phyloP scores from a whole-genome alignment of 441 rosid genomes.

The Adansonia madagascariensis region DNA sequence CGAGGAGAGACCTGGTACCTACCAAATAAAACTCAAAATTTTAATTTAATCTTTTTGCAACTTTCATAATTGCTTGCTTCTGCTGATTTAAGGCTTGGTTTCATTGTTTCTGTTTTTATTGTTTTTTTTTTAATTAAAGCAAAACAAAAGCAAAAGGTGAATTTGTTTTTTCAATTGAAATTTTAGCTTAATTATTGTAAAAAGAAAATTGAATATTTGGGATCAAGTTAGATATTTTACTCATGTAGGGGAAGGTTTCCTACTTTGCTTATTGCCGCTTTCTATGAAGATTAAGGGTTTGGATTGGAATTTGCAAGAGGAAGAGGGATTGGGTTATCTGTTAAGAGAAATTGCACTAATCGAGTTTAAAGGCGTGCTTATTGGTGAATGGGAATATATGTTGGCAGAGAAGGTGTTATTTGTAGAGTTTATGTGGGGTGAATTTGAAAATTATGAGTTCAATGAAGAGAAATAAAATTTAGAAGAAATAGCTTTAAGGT shows the following conservation, averaged over 20 bases:
- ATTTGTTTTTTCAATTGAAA: background rate
- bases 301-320: background rate
- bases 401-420: too few species aligned
- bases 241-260: background rate
- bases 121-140: background rate
- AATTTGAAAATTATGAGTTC: too few species aligned
- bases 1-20: conserved; percentile 74
- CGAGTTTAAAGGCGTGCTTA: background rate
- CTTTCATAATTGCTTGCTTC: background rate
- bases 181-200: background rate
- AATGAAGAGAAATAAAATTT: too few species aligned
- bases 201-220: background rate
- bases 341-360: background rate
- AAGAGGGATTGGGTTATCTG: background rate
- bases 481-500: too few species aligned
- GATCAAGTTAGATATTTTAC: conserved; percentile 5
- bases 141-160: background rate
- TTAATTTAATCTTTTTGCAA: background rate
- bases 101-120: background rate
- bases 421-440: too few species aligned
- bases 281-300: background rate
- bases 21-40: background rate
- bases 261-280: too few species aligned
- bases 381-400: background rate
- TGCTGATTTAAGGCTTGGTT: background rate